Percentiles rank a stretch among this genome's conserved stretches.
These are phyloP conservation scores for Eucalyptus curtisii DNA, from an alignment of 345 rosid species.

Conservation along the genomic window DNA sequence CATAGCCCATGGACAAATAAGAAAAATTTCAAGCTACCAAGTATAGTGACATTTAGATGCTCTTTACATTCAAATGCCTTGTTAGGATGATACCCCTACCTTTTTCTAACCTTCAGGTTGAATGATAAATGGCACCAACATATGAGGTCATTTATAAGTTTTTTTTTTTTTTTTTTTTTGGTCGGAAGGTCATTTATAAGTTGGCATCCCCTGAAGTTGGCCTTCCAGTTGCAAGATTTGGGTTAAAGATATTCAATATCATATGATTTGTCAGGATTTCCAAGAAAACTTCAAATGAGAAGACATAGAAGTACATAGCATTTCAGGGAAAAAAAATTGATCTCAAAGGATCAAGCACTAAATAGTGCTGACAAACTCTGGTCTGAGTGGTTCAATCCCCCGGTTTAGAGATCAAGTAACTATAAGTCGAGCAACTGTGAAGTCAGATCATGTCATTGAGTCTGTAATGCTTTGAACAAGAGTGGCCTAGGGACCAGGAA, in stretches of 20 bases:
- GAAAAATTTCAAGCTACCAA: background rate
- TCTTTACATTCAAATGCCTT: accelerated
- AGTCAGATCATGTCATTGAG: background rate
- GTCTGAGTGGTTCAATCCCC: background rate
- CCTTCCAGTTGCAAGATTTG: background rate
- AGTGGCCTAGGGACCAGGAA: background rate
- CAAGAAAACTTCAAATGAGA: background rate
- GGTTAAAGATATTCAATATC: background rate
- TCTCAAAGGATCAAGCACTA: background rate
- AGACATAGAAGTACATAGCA: background rate
- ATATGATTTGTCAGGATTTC: background rate
- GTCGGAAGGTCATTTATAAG: too few relatives aligned
- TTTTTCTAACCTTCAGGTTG: accelerated
- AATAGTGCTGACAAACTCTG: background rate
- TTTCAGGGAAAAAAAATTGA: background rate
- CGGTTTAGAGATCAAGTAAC: accelerated
- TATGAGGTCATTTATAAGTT: background rate
- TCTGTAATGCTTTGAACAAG: background rate
- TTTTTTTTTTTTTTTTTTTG: too few relatives aligned
- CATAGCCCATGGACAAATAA: background rate
- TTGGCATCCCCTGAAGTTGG: background rate
- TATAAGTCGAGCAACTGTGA: background rate
- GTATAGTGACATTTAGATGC: background rate
- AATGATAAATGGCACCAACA: background rate
- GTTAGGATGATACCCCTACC: background rate